Base-by-base conservation (phyloP, 495 filamentous ascomycete species). In the Neurospora tetraspora region DNA sequence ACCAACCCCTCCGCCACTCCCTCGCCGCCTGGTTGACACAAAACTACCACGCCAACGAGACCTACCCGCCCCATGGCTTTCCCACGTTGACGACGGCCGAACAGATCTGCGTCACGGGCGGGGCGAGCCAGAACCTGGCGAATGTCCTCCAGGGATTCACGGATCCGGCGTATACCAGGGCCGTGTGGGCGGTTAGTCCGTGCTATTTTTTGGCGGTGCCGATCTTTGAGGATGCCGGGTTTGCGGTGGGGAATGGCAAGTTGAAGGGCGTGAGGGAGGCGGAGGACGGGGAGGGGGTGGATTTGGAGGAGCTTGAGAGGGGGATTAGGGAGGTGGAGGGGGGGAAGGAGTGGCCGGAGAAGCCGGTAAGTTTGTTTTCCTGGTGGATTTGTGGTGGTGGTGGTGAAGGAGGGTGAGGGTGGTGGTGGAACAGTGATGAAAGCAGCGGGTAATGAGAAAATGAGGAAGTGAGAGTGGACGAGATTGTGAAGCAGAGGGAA, bases 81-180 rank as follows among this genome's bases (percentile, higher is more conserved):
- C 53, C 53, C 0, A 65, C 53, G 0, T 2, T 78, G 0, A 79
- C 88, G n/a, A 72, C 78, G 1, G 45, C 84, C 2, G 84, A 88
- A 5, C 85, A 93, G 61, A 91, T 97, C 65, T 91, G 89, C 79
- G 91, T 98, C 77, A 93, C 94, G 0, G 91, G 92, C 39, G 94
- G 87, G 0, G 94, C 94, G 3, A 89, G 86, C 69, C 93, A 95
- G 80, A 92, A 88, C 76, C 81, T 97, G 9, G 91, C 90, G 2
- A 89, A 86, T 74, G 80, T 94, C 4, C 82, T 98, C 37, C 86
- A 89, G 76, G 88, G 89, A 20, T 97, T 91, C 73, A 91, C 93
- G 0, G 94, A 96, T 77, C 92, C 93, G 0, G 78, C 83, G 3
- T 92, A 90, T 76, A 97, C 94, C 18, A 84, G 87, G 53, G 88